These are phyloP conservation scores for Nemania sp. DNA, from an alignment of 2,329 filamentous ascomycete species.

Conservation along the genomic window DNA sequence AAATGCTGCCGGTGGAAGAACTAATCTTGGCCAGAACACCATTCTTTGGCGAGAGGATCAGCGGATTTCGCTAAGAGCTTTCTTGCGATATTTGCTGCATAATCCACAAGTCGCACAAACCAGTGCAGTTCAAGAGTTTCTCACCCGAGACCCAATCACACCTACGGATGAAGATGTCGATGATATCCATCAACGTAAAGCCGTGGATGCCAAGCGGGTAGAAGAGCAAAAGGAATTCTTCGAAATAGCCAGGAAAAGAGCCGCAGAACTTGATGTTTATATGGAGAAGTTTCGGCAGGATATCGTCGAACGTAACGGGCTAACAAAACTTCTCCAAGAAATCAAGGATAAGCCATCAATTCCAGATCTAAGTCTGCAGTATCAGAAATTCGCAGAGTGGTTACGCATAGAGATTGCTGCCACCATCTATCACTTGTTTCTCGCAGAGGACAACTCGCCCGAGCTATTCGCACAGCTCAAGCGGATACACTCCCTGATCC, in stretches of 20 bases:
- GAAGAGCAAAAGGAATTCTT: constrained; percentile 95
- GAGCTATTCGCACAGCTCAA: constrained; percentile 94
- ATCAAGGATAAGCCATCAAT: constrained; percentile 90
- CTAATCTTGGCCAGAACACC: constrained; percentile 51
- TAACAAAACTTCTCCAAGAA: constrained; percentile 90
- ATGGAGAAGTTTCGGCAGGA: constrained; percentile 88
- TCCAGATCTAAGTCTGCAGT: constrained; percentile 86
- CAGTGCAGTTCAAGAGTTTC: constrained; percentile 81
- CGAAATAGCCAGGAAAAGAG: constrained; percentile 88
- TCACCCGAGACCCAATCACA: constrained; percentile 72
- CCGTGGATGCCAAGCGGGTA: constrained; percentile 83
- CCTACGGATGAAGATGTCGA: constrained; percentile 80
- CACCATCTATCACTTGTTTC: constrained; percentile 94
- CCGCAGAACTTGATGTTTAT: constrained; percentile 91
- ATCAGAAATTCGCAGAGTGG: constrained; percentile 98
- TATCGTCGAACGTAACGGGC: constrained; percentile 74
- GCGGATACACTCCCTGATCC: constrained; percentile 91
- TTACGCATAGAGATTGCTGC: constrained; percentile 95
- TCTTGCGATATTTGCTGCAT: constrained; percentile 81
- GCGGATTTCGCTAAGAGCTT: constrained; percentile 87
- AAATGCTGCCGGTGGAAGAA: constrained; percentile 31
- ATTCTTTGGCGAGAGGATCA: constrained; percentile 84
- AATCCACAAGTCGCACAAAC: constrained; percentile 84
- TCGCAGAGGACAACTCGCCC: constrained; percentile 97
- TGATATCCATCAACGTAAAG: constrained; percentile 79